Evolutionary conservation across 371 early-diverging fungal genomes (phyloP).

Genomic region (Smittium mucronatum): DNA sequence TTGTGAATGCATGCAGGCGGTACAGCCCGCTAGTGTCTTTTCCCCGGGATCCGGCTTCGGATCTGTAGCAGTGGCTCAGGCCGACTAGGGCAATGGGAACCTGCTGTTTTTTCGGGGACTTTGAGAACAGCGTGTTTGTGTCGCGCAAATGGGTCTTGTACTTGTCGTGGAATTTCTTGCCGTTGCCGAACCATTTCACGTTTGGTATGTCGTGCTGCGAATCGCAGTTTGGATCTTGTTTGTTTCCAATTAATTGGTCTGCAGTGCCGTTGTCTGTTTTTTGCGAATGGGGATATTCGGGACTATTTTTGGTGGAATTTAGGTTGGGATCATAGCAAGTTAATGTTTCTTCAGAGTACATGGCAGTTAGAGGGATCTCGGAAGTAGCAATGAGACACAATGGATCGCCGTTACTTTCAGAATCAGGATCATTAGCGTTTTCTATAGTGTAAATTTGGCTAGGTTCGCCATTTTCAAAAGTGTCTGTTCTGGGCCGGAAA

Average conservation of each 20-base stretch:
- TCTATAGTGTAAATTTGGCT: conserved; percentile 58
- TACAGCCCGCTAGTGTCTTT: conserved; percentile 76
- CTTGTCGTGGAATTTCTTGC: background rate
- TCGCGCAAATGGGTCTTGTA: background rate
- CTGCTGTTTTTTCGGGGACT: conserved; percentile 23
- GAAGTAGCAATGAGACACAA: conserved; percentile 78
- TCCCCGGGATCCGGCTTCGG: conserved; percentile 78
- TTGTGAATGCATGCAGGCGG: conserved; percentile 88
- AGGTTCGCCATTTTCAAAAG: conserved; percentile 32
- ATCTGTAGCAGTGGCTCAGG: conserved; percentile 72
- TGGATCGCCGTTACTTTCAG: conserved; percentile 28
- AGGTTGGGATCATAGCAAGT: background rate
- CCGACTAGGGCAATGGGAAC: conserved; percentile 64
- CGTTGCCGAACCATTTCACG: background rate
- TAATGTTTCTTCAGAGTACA: conserved; percentile 52
- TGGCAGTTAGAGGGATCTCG: conserved; percentile 83
- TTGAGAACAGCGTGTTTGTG: background rate
- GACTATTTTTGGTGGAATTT: background rate
- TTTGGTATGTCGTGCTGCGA: background rate
- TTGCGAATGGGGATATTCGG: background rate
- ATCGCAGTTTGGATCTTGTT: no score
- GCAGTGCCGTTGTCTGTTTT: background rate
- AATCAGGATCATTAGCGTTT: conserved; percentile 13
- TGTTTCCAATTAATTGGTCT: no score
- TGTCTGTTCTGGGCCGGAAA: conserved; percentile 53